Conservation (phyloP, 257 asterid species). For the Voacanga thouarsii region DNA sequence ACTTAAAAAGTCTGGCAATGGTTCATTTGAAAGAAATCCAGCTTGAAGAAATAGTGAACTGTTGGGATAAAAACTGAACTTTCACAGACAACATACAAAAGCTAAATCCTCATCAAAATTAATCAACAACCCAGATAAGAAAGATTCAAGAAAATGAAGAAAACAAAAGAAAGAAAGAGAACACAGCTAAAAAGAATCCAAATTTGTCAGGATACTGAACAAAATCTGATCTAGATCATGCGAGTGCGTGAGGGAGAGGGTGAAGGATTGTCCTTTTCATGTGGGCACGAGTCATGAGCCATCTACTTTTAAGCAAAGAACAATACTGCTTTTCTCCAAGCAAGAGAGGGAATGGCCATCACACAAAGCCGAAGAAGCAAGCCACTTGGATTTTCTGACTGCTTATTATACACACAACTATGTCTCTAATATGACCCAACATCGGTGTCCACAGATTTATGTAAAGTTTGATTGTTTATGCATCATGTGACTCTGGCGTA, state of each 20-base stretch:
- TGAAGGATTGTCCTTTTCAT: slow-evolving; percentile 19
- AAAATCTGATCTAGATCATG: slow-evolving; percentile 2
- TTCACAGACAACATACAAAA: no score
- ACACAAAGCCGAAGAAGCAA: neutral
- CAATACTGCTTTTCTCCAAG: slow-evolving; percentile 10
- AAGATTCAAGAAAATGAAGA: neutral
- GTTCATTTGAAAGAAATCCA: neutral
- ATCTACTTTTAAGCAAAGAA: slow-evolving; percentile 14
- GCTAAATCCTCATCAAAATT: neutral
- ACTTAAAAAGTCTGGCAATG: neutral
- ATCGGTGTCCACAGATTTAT: neutral
- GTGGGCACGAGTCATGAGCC: slow-evolving; percentile 12
- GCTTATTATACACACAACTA: neutral
- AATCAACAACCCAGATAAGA: neutral
- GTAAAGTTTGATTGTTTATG: neutral
- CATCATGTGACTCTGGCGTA: slow-evolving; percentile 6
- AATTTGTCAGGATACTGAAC: slow-evolving; percentile 5
- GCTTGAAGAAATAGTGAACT: neutral
- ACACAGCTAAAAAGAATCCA: slow-evolving; percentile 3
- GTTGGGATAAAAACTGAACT: no score
- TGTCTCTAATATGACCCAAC: neutral
- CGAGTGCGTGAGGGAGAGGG: neutral
- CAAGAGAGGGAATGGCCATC: neutral
- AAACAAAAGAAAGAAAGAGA: neutral
- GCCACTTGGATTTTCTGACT: neutral